Percentiles rank a stretch among this genome's conserved stretches.
These are phyloP conservation scores for Globisporangium recalcitrans DNA, from an alignment of 352 stramenopile genomes.

Conservation along the genomic window DNA sequence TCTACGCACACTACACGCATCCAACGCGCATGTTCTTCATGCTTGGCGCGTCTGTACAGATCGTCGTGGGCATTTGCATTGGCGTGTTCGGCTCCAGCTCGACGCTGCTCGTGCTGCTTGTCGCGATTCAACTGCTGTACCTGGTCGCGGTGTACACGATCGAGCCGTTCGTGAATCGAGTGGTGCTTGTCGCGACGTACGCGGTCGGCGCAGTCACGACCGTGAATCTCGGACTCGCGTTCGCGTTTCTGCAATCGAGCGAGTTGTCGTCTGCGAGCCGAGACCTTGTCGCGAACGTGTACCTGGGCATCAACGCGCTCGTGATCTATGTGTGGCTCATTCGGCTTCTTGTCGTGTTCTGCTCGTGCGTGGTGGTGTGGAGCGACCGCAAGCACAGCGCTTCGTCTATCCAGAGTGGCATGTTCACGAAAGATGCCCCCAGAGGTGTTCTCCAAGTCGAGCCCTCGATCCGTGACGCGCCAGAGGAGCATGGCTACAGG, in stretches of 20 bases:
- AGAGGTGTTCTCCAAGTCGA: not conserved
- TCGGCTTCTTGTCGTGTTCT: slow-evolving; percentile 24
- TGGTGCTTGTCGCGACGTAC: slow-evolving; percentile 12
- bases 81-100: slow-evolving; percentile 25
- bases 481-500: slow-evolving; percentile 4
- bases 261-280: slow-evolving; percentile 14
- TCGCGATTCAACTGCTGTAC: slow-evolving; percentile 31
- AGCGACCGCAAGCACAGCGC: slow-evolving; percentile 2
- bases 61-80: slow-evolving; percentile 28
- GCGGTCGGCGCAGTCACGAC: slow-evolving; percentile 22
- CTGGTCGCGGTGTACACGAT: slow-evolving; percentile 25
- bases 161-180: slow-evolving; percentile 25
- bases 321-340: slow-evolving; percentile 31
- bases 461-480: not conserved
- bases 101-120: slow-evolving; percentile 26
- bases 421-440: not conserved
- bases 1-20: slow-evolving; percentile 35
- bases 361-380: slow-evolving; percentile 13
- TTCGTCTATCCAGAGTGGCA: not conserved
- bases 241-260: slow-evolving; percentile 28
- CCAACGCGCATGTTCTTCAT: slow-evolving; percentile 37
- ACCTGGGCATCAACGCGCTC: slow-evolving; percentile 24
- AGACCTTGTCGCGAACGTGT: slow-evolving; percentile 21
- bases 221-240: slow-evolving; percentile 29
- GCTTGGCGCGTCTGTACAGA: slow-evolving; percentile 23